Conservation (phyloP, 2,329 filamentous ascomycete species). For the Sporothrix humicola region DNA sequence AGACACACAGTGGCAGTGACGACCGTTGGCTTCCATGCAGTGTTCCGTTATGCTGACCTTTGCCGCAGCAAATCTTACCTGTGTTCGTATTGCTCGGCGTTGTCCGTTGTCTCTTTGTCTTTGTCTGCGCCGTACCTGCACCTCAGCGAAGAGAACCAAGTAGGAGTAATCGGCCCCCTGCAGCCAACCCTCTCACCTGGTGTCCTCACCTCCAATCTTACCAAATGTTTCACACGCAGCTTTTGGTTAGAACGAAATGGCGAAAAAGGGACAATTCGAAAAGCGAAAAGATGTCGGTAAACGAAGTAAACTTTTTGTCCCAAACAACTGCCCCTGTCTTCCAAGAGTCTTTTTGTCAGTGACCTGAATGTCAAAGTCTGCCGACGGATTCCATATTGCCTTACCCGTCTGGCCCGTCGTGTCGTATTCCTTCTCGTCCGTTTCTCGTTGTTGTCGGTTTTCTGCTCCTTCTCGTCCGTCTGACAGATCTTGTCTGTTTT, state of each 20-base stretch:
- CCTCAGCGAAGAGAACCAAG: not conserved
- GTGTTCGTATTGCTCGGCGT: not conserved
- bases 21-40: not conserved
- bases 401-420: not conserved
- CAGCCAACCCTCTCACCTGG: not conserved
- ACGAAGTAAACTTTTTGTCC: no score
- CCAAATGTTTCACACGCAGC: not conserved
- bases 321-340: not conserved
- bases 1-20: no score
- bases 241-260: no score
- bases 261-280: no score
- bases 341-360: no score
- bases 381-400: not conserved
- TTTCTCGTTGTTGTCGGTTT: no score
- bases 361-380: no score
- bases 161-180: not conserved
- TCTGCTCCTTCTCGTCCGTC: not conserved
- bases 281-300: no score
- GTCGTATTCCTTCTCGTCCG: no score
- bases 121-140: not conserved
- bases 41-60: not conserved
- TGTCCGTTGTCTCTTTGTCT: not conserved
- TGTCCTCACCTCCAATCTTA: slow-evolving; percentile 19
- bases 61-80: no score
- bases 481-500: slow-evolving; percentile 7